These are phyloP conservation scores for Castanopsis chinensis DNA, from an alignment of 306 rosid species.

Conservation along the genomic window DNA sequence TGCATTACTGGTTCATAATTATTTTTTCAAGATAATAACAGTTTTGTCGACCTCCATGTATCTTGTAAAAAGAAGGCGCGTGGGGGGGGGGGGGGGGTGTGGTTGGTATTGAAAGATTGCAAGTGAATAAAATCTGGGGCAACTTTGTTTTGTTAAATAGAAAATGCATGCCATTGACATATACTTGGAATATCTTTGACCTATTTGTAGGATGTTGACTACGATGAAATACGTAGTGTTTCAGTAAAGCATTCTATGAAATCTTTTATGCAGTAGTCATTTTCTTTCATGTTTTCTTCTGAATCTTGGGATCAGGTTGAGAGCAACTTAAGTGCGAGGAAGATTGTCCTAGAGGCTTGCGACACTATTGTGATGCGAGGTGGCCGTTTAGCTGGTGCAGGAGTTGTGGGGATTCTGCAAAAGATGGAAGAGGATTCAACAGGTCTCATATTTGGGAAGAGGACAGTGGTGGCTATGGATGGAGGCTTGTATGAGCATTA, in stretches of 20 bases:
- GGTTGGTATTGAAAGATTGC: too few relatives aligned
- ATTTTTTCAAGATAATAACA: background rate
- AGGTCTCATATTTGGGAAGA: conserved; percentile 63
- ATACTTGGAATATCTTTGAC: background rate
- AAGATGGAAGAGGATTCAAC: conserved; percentile 78
- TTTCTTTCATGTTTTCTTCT: background rate
- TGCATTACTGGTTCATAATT: background rate
- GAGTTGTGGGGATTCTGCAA: conserved; percentile 80
- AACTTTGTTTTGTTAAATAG: too few relatives aligned
- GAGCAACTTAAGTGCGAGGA: conserved; percentile 56
- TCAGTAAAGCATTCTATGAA: background rate
- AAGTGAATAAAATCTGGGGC: too few relatives aligned
- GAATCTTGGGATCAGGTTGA: conserved; percentile 47
- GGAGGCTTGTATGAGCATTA: conserved; percentile 86
- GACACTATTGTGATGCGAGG: conserved; percentile 84
- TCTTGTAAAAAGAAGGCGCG: background rate
- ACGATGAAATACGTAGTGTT: background rate
- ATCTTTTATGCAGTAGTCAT: background rate
- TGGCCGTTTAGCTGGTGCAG: conserved; percentile 93
- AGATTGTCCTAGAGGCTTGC: conserved; percentile 75
- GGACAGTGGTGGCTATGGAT: conserved; percentile 90
- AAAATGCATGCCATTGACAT: background rate
- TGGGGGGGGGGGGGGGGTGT: too few relatives aligned
- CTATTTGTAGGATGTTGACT: background rate
- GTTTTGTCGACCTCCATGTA: background rate